A percentile compares a stretch with the other conserved stretches of the same genome.
phyloP scores from a whole-genome alignment of 2,329 filamentous ascomycete species.

The Fusarium sambucinum region DNA sequence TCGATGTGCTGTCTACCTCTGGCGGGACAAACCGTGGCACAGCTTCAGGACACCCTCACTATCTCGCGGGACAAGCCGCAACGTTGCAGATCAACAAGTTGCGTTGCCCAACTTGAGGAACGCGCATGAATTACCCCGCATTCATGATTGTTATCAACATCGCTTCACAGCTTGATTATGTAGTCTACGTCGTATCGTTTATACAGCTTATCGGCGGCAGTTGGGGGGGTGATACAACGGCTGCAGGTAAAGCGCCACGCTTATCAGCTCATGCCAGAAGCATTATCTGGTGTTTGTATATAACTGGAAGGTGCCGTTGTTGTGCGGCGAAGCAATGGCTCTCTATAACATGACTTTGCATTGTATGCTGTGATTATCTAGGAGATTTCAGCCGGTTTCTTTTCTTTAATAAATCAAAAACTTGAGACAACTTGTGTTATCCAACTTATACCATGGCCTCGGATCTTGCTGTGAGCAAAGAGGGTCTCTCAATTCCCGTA shows the following conservation, averaged over 20 bases:
- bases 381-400: neutral
- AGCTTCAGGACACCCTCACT: constrained; percentile 8
- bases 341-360: neutral
- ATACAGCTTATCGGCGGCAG: constrained; percentile 31
- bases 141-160: constrained; percentile 21
- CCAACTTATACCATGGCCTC: constrained; percentile 42
- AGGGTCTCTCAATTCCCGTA: constrained; percentile 68
- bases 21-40: constrained; percentile 7
- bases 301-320: constrained; percentile 7
- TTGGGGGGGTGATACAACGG: constrained; percentile 23
- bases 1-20: neutral
- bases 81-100: constrained; percentile 28
- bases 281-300: neutral
- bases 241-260: constrained; percentile 6
- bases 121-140: constrained; percentile 32
- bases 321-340: neutral
- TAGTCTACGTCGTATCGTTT: constrained; percentile 8
- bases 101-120: constrained; percentile 18
- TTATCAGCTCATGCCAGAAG: constrained; percentile 14
- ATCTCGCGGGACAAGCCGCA: constrained; percentile 24
- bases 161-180: constrained; percentile 3
- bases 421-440: neutral
- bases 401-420: neutral
- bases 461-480: constrained; percentile 62
- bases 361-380: neutral